Evolutionary conservation across 352 stramenopile species (phyloP), one percentile per base, ranked within the genome.

Genomic region (Phytophthora lateralis): DNA sequence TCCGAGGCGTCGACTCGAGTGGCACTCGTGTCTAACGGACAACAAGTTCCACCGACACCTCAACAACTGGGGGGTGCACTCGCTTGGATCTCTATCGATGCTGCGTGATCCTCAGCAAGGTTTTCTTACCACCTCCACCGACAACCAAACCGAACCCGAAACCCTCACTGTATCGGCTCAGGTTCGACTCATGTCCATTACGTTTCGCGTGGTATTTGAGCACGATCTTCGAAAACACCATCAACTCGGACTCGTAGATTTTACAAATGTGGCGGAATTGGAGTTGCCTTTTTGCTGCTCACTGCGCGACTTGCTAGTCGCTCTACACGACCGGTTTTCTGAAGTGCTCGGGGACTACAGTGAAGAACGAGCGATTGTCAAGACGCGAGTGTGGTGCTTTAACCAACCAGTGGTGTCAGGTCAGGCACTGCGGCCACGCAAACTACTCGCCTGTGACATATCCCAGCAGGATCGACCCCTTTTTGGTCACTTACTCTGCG

Each of bases 11-110:
- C 66, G 62, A 38, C 85, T 94, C 30, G 80, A 88, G 49, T 94
- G 85, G 82, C 85, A 94, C 60, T 92, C 85, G 51, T 91, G 80
- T 60, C 66, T 94, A 8, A 73, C 76, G 10, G 85, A 94, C 71
- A 94, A 92, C 75, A 91, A 91, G 55, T 94, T 94, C 44, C 71
- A 90, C 69, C 64, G 48, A 15, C 53, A 84, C 32, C 71, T 94
- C 17, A 88, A 88, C 69, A 92, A 92, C 59, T 94, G 85, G 83
- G 83, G 81, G 27, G 85, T 94, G 21, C 85, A 94, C 50, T 91
- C 83, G 17, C 72, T 93, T 3, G 82, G 84, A 4, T 70, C 77
- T 6, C 72, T 93, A 12, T 63, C 66, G 18, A 78, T 68, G 54
- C 68, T 94, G 21, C 76, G 69, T 17, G 73, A 89, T 63, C 76